Conservation (phyloP, 176 grass and related monocot species). For the Carex myosuroides region DNA sequence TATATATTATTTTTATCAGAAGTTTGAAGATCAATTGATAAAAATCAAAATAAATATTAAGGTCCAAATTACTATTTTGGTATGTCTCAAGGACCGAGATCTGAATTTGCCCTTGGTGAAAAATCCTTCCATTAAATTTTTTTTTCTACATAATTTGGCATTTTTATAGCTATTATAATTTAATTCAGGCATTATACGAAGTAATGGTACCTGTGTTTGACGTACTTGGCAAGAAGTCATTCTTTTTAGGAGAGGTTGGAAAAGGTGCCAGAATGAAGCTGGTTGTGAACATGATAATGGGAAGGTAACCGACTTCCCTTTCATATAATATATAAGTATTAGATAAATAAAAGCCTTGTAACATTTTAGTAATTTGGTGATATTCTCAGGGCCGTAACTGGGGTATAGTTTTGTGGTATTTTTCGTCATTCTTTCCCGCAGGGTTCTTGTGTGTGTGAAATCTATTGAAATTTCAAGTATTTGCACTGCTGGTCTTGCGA, state of each 20-base stretch:
- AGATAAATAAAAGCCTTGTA: not conserved
- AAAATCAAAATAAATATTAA: not conserved
- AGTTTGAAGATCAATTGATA: not conserved
- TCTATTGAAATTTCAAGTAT: not conserved
- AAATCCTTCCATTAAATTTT: not conserved
- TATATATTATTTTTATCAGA: not conserved
- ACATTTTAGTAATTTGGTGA: not conserved
- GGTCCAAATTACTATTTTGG: slow-evolving; percentile 7
- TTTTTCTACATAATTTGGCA: not conserved
- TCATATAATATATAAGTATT: not conserved
- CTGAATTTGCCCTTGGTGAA: not conserved
- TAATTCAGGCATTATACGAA: slow-evolving; percentile 69
- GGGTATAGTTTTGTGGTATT: not conserved
- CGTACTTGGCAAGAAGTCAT: slow-evolving; percentile 82
- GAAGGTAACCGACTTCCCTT: slow-evolving; percentile 46
- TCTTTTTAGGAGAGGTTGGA: slow-evolving; percentile 86
- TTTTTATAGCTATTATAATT: not conserved
- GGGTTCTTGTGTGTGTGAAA: not conserved
- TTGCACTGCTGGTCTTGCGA: not conserved
- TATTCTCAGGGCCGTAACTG: not conserved
- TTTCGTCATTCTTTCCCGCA: not conserved
- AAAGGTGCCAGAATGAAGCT: slow-evolving; percentile 97
- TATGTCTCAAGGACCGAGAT: not conserved
- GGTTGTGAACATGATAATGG: slow-evolving; percentile 99
- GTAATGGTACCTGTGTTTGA: slow-evolving; percentile 73